Evolutionary conservation across 176 grass and related monocot genomes (phyloP), one percentile per base, ranked within the genome.

Genomic region (Zoysia japonica): DNA sequence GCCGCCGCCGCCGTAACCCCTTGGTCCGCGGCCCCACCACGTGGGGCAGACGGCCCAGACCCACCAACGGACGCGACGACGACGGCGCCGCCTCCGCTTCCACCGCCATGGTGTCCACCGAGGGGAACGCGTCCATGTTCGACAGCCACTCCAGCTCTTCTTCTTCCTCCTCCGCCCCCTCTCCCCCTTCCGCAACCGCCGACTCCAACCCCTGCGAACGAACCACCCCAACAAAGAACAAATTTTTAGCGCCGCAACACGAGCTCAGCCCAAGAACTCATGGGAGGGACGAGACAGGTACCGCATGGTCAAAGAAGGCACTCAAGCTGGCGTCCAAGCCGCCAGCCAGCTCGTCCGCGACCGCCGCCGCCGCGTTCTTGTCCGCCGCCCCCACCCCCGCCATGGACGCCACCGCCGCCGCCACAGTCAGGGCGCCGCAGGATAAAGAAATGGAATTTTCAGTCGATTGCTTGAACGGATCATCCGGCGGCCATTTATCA

Each of bases 111-210:
- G 76, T 78, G 63, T 78, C 76, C 76, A 78, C 76, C 48, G 85
- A 76, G 52, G 94, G 94, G 67, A 97, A 97, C 9, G 89, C 89
- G 69, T 97, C 94, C 75, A 77, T 94, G 53, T 97, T 94, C 11
- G 78, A 80, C 13, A 97, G 81, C 91, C 91, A 97, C 83, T 97
- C 94, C 59, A 97, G 68, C 65, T 91, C 94, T 76, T 94, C 91
- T 53, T 94, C 91, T 52, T 91, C 87, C 4, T 89, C 91, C 5
- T 88, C 89, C 63, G 49, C 54, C 70, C 61, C 87, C 42, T 80
- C 63, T 6, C 57, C 80, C 37, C 70, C 93, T 67, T 77, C 89
- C 8, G 49, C 71, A 42, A 46, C 39, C 48, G 84, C 66, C 76
- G 54, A 59, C 42, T 84, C 90, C 88, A 82, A 40, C 60, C 80